Percentiles rank a stretch among this genome's conserved stretches.
phyloP scores from a whole-genome alignment of 345 rosid species.

The Rhodamnia rubescens region DNA sequence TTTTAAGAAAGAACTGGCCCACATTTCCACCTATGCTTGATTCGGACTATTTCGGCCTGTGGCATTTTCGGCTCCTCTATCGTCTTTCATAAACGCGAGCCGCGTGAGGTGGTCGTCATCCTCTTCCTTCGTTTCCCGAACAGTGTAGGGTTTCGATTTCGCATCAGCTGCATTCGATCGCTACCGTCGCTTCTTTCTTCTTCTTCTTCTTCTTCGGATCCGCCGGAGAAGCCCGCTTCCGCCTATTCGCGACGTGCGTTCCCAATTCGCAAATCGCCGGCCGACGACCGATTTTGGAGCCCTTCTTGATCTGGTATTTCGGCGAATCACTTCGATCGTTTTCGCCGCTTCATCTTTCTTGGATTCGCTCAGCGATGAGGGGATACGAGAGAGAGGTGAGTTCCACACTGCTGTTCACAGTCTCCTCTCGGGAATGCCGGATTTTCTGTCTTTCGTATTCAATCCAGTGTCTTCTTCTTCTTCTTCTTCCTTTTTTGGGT shows the following conservation, averaged over 20 bases:
- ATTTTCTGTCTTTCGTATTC: neutral
- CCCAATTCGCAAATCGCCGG: neutral
- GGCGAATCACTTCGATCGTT: neutral
- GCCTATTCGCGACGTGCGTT: neutral
- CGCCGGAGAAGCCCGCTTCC: neutral
- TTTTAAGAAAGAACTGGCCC: neutral
- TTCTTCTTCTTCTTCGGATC: neutral
- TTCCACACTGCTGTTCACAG: neutral
- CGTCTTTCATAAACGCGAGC: neutral
- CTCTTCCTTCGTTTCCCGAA: neutral
- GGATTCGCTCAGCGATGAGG: conserved; percentile 21
- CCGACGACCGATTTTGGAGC: neutral
- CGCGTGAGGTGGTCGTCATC: neutral
- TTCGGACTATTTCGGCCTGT: neutral
- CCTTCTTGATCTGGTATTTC: neutral
- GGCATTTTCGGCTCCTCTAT: neutral
- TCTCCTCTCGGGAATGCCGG: neutral
- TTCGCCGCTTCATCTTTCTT: neutral
- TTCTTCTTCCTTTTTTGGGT: neutral
- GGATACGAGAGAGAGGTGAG: conserved; percentile 40
- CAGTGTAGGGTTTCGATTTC: neutral
- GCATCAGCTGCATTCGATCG: neutral
- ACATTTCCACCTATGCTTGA: neutral
- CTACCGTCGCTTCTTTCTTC: neutral
- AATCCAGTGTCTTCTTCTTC: neutral